A percentile compares a stretch with the other conserved stretches of the same genome.
phyloP scores from a whole-genome alignment of 1,139 yeast species.

The Pichia sp. region DNA sequence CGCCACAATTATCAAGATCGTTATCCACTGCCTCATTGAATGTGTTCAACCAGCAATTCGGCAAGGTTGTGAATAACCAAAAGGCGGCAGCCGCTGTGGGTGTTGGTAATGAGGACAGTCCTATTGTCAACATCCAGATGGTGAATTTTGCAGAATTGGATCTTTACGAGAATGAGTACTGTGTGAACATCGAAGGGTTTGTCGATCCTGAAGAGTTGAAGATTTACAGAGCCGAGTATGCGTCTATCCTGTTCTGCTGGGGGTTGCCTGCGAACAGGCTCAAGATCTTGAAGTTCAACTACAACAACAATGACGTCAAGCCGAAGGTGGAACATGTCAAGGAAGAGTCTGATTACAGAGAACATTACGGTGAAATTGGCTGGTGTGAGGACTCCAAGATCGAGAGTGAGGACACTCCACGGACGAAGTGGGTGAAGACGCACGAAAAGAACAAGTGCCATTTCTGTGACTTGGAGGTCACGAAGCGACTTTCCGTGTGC shows the following conservation, averaged over 20 bases:
- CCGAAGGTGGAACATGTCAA: neutral
- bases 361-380: constrained; percentile 46
- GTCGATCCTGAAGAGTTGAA: constrained; percentile 46
- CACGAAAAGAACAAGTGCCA: constrained; percentile 44
- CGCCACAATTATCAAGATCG: constrained; percentile 9
- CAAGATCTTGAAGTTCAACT: constrained; percentile 75
- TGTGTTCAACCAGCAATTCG: constrained; percentile 24
- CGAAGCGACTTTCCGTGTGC: constrained; percentile 66
- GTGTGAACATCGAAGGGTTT: constrained; percentile 46
- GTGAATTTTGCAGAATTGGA: constrained; percentile 57
- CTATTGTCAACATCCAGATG: constrained; percentile 48
- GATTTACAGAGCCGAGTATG: constrained; percentile 68
- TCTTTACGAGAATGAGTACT: constrained; percentile 46
- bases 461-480: constrained; percentile 61
- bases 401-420: neutral
- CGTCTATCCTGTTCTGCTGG: constrained; percentile 81
- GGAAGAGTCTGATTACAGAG: constrained; percentile 30
- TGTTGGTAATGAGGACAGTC: neutral
- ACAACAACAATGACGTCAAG: constrained; percentile 31
- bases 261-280: constrained; percentile 75
- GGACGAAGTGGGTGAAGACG: constrained; percentile 16
- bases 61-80: constrained; percentile 14
- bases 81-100: no score
- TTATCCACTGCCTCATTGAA: constrained; percentile 23
- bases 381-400: constrained; percentile 29